Evolutionary conservation across 169 alveolate species (phyloP).

Genomic region (Plasmodium falciparum): DNA sequence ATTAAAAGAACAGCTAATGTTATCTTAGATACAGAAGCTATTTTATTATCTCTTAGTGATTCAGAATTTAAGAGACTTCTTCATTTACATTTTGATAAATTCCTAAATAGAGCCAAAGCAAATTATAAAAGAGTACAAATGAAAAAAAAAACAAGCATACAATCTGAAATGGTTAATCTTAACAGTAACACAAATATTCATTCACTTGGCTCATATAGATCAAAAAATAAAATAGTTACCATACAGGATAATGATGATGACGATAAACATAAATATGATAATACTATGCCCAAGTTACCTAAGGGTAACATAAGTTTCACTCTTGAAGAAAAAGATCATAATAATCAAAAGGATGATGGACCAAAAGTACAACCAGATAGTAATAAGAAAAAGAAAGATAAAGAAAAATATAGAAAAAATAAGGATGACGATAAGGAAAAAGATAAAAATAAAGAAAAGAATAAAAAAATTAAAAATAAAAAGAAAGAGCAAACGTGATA

Average conservation of each 20-base stretch:
- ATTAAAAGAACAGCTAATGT: conserved; percentile 97
- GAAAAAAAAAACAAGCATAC: neutral
- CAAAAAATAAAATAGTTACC: conserved; percentile 24
- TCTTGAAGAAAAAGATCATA: neutral
- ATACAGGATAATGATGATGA: conserved; percentile 26
- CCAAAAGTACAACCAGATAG: neutral
- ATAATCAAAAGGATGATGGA: neutral
- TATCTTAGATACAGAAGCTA: conserved; percentile 52
- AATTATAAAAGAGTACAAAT: conserved; percentile 57
- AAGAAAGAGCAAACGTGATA: conserved; percentile 9
- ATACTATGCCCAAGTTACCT: neutral
- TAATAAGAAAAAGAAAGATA: neutral
- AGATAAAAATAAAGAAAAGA: conserved; percentile 21
- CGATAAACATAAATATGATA: neutral
- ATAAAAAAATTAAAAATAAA: conserved; percentile 11
- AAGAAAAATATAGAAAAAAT: neutral
- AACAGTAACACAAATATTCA: conserved; percentile 14
- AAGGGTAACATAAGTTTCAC: conserved; percentile 8
- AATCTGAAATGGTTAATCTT: neutral
- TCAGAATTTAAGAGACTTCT: conserved; percentile 65
- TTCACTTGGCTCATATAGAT: neutral
- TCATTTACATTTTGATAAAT: conserved; percentile 49
- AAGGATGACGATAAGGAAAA: neutral
- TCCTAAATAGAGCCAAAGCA: conserved; percentile 74
- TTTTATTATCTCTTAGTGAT: conserved; percentile 28